Evolutionary conservation across 352 stramenopile species (phyloP), one percentile per base, ranked within the genome.

Genomic region (Pythium vanterpoolii): DNA sequence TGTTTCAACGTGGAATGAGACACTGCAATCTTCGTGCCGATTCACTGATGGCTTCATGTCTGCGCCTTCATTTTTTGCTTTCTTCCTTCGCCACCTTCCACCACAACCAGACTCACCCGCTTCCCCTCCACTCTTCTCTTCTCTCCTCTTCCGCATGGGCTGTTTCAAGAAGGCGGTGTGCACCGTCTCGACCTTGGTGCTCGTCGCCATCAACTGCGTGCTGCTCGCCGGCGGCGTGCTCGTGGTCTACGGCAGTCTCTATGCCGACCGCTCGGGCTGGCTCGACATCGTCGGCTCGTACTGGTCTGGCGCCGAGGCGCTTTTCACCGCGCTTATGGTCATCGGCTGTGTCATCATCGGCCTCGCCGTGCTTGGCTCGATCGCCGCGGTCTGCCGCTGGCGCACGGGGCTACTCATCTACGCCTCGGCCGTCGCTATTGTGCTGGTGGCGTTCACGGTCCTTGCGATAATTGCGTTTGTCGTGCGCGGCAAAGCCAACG

Each of bases 261-360:
- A 76, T 47, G 53, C 86, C 23, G 69, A 69, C 19, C 42, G 77
- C 34, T 73, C 71, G 14, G 73, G 68, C 31, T 89, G 78, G 80
- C 54, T 86, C n/a, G 73, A 83, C n/a, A 73, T 90, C 26, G 68
- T 89, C 38, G 47, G 78, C 45, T 60, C 72, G 27, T 80, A 88
- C 56, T 86, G 76, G 75, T 73, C 67, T 56, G 67, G 68, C 27
- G 73, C 76, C 11, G 30, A 80, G 54, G 46, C 34, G 18, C 66
- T 90, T 21, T 45, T 86, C 48, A 83, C 68, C 24, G 72, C 66
- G 21, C 59, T 89, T 27, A 73, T 85, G 44, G 54, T 80, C 51
- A 61, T 88, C 26, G 82, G 79, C 34, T 60, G 47, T 31, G 56
- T 86, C 13, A 73, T 87, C 57, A 83, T 86, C 44, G 77, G 55